Conservation (phyloP, 768 basidiomycete species). For the Lentinula edodes region DNA sequence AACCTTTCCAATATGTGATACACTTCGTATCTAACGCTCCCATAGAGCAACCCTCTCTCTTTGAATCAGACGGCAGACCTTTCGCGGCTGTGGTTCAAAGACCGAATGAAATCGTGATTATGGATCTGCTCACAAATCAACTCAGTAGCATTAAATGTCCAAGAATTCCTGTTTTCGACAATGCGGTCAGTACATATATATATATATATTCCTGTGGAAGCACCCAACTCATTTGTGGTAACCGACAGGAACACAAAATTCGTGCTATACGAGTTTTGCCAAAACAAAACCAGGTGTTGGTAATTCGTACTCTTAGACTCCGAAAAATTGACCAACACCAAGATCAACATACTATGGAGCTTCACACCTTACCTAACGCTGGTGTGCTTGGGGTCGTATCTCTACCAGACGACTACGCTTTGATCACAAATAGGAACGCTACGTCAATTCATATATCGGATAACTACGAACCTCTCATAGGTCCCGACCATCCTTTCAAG, state of each 20-base stretch:
- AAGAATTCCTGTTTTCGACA: constrained; percentile 18
- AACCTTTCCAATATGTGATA: constrained; percentile 37
- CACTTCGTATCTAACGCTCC: constrained; percentile 28
- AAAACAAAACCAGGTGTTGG: constrained; percentile 43
- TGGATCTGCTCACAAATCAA: constrained; percentile 30
- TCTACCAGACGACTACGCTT: constrained; percentile 12
- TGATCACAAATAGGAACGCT: constrained; percentile 14
- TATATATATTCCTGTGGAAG: not conserved
- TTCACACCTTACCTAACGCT: constrained; percentile 4
- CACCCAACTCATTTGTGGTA: not conserved
- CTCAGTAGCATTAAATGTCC: constrained; percentile 34
- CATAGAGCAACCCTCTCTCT: constrained; percentile 35
- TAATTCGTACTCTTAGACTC: constrained; percentile 38
- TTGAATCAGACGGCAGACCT: constrained; percentile 34
- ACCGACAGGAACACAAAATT: constrained; percentile 39
- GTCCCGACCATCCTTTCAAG: constrained; percentile 22
- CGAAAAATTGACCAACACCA: not conserved
- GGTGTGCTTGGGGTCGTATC: constrained; percentile 8
- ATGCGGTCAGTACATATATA: constrained; percentile 8
- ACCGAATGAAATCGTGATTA: constrained; percentile 34
- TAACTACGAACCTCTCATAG: constrained; percentile 23
- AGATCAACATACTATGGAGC: constrained; percentile 7
- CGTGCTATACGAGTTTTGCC: constrained; percentile 48
- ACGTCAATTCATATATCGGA: constrained; percentile 34
- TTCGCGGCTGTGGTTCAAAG: constrained; percentile 37